These are phyloP conservation scores for Exidia glandulosa DNA, from an alignment of 768 basidiomycete species.

Conservation along the genomic window DNA sequence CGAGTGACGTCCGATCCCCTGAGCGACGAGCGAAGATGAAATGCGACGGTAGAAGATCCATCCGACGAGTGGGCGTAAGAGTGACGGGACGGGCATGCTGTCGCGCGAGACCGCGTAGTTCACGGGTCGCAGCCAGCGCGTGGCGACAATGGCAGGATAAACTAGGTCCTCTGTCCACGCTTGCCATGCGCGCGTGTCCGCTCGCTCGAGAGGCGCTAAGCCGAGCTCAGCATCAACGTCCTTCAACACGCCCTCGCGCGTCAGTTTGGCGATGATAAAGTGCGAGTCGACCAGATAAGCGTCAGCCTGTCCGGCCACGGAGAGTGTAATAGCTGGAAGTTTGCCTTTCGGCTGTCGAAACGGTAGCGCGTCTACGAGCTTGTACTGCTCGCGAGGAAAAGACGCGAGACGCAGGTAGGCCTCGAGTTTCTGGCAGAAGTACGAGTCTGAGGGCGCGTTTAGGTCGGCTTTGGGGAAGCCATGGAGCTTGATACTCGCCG, in stretches of 20 bases:
- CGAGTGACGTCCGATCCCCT: constrained; percentile 23
- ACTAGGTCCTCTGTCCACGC: constrained; percentile 21
- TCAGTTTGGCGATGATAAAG: constrained; percentile 22
- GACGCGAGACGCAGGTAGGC: constrained; percentile 17
- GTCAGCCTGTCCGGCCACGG: constrained; percentile 5
- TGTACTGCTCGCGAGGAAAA: constrained; percentile 14
- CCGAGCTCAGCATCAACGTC: constrained; percentile 16
- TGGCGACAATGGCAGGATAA: constrained; percentile 18
- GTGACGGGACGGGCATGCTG: constrained; percentile 10
- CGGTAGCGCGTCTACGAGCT: constrained; percentile 15
- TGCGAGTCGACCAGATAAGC: constrained; percentile 15
- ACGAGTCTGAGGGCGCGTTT: constrained; percentile 16
- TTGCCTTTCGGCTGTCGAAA: constrained; percentile 22
- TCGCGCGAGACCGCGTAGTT: constrained; percentile 12
- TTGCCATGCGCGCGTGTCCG: constrained; percentile 25
- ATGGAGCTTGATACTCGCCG: constrained; percentile 7
- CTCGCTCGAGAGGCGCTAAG: constrained; percentile 17
- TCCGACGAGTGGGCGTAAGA: constrained; percentile 13
- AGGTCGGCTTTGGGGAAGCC: constrained; percentile 13
- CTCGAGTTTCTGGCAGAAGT: constrained; percentile 25
- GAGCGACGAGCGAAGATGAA: constrained; percentile 9
- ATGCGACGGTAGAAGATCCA: constrained; percentile 15
- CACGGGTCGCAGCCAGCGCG: constrained; percentile 20
- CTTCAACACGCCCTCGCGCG: constrained; percentile 13
- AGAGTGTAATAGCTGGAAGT: constrained; percentile 20